A percentile compares a stretch with the other conserved stretches of the same genome.
These are phyloP conservation scores for Clonostachys byssicola DNA, from an alignment of 2,329 filamentous ascomycete genomes.

Conservation along the genomic window DNA sequence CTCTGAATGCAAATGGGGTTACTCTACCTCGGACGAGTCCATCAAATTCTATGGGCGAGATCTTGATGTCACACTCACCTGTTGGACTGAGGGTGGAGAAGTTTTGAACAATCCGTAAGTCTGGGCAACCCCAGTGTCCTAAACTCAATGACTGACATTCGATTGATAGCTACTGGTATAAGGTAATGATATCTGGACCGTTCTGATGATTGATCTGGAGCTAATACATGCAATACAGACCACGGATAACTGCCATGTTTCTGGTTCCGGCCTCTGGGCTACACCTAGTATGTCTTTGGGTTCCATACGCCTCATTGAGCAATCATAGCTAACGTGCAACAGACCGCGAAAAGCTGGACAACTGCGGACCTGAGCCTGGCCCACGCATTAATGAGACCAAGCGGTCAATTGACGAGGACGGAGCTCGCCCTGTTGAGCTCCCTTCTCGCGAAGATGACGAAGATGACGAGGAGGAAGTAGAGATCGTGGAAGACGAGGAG, in stretches of 20 bases:
- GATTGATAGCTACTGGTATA: constrained; percentile 3
- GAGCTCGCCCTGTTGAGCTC: not conserved
- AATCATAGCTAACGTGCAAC: not conserved
- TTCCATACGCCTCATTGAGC: not conserved
- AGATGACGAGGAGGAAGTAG: not conserved
- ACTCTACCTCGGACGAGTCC: not conserved
- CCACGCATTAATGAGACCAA: not conserved
- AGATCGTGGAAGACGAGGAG: not conserved
- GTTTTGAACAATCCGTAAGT: constrained; percentile 2
- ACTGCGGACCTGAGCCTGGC: not conserved
- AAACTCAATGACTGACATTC: too few species aligned
- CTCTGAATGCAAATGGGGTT: constrained; percentile 4
- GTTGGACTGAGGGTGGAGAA: constrained; percentile 1
- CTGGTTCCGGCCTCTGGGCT: constrained; percentile 2
- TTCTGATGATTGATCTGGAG: too few species aligned
- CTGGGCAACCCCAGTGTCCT: too few species aligned
- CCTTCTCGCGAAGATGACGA: not conserved
- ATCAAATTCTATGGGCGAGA: constrained; percentile 4
- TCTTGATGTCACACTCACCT: constrained; percentile 1
- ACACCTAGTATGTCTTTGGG: not conserved
- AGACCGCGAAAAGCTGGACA: not conserved
- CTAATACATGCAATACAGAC: not conserved
- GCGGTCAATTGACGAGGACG: not conserved
- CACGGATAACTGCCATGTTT: constrained; percentile 3
- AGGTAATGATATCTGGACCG: not conserved